Conservation (phyloP, 164 flowering plant genomes). For the Macadamia integrifolia region DNA sequence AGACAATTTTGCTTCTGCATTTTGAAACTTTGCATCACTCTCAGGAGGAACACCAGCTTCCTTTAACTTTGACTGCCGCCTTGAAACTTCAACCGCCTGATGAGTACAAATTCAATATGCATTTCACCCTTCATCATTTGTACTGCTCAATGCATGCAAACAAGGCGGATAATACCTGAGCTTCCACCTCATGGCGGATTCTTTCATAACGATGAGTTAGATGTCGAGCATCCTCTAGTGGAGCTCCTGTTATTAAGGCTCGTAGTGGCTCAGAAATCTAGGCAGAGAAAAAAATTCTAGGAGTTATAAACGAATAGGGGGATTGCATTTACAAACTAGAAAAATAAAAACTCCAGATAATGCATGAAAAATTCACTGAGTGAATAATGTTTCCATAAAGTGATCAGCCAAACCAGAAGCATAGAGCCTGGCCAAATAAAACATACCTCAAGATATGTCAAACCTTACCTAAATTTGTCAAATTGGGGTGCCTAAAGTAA, state of each 20-base stretch:
- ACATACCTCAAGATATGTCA: no score
- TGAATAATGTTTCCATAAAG: no score
- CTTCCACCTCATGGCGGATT: slow-evolving; percentile 60
- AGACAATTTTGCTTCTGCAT: slow-evolving; percentile 51
- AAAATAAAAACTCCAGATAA: neutral
- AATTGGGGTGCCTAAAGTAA: no score
- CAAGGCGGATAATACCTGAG: slow-evolving; percentile 46
- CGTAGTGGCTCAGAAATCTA: slow-evolving; percentile 67
- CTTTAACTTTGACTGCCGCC: slow-evolving; percentile 43
- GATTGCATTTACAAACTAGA: slow-evolving; percentile 3
- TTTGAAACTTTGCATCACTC: slow-evolving; percentile 41
- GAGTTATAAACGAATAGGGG: slow-evolving; percentile 10
- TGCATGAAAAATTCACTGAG: neutral
- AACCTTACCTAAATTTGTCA: no score
- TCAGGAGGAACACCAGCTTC: slow-evolving; percentile 46
- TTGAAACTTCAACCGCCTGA: slow-evolving; percentile 61
- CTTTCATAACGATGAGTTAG: slow-evolving; percentile 55
- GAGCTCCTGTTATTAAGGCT: slow-evolving; percentile 52
- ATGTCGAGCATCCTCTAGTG: slow-evolving; percentile 75
- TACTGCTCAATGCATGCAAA: neutral
- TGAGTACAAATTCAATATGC: slow-evolving; percentile 13
- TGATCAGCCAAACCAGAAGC: no score
- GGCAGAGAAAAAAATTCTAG: slow-evolving; percentile 12
- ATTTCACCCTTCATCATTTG: slow-evolving; percentile 8
- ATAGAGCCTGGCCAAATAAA: no score